Conservation (phyloP, 768 basidiomycete genomes). For the Suillus hirtellus region DNA sequence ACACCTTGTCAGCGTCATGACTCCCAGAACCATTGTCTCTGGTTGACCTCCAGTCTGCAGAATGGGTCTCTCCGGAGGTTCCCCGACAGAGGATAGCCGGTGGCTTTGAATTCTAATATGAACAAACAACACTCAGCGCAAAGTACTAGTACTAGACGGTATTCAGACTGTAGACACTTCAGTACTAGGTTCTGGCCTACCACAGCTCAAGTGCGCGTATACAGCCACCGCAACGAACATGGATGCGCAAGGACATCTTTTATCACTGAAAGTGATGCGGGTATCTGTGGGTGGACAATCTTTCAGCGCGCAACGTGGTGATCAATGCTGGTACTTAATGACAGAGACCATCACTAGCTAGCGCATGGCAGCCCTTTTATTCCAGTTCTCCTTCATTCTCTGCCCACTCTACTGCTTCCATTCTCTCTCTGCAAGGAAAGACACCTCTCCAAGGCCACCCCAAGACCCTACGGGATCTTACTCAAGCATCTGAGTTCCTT, state of each 20-base stretch:
- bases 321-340: slow-evolving; percentile 9
- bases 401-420: slow-evolving; percentile 75
- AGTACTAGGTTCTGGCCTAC: neutral
- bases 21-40: no score
- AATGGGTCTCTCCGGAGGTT: no score
- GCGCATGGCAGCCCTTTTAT: slow-evolving; percentile 85
- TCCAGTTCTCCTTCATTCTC: slow-evolving; percentile 82
- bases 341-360: slow-evolving; percentile 73
- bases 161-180: neutral
- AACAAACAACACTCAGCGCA: slow-evolving; percentile 21
- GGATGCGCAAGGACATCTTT: slow-evolving; percentile 63
- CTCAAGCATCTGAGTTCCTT: slow-evolving; percentile 75
- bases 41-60: no score
- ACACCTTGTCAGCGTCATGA: neutral
- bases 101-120: slow-evolving; percentile 23
- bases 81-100: no score
- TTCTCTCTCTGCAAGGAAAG: slow-evolving; percentile 74
- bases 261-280: slow-evolving; percentile 87
- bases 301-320: neutral
- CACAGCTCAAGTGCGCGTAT: neutral
- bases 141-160: neutral
- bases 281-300: slow-evolving; percentile 64
- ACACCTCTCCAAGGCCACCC: slow-evolving; percentile 73
- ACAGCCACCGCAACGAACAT: slow-evolving; percentile 16
- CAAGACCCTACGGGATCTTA: slow-evolving; percentile 82